Base-by-base conservation (phyloP, 23 red algal species). In the Cyanidiococcus yangmingshanensis region DNA sequence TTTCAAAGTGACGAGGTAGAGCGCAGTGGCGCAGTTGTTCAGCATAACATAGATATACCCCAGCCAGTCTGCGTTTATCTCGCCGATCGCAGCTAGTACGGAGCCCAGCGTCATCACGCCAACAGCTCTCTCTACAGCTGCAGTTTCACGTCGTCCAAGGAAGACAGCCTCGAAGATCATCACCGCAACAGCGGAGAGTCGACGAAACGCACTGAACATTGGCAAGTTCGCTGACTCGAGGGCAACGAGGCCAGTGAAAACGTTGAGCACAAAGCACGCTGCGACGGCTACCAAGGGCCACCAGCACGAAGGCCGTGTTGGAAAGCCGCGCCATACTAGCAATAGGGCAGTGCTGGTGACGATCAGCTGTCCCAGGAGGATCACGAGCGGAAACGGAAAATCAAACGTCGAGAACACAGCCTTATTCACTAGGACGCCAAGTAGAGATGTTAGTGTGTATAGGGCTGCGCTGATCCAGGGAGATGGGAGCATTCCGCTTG, bases 161-260 rank as follows among this genome's bases (percentile, higher is more conserved):
- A 89, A 67, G 32, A 91, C 38, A 32, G 76, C 86, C 74, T 98
- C 94, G 21, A 87, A 81, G 16, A 58, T 82, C 85, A 98, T 91
- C 31, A 98, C 94, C 67, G 84, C 85, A 75, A 98, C 37, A n/a
- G 89, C 80, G 17, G 94, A 89, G 1, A 98, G 77, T 50, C 94
- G 84, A 27, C 94, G 86, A 63, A 98, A 89, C 2, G 87, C 94
- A n/a, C 87, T 90, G 75, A 98, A 98, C 94, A 98, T 98, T 33
- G 94, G 94, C 80, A 98, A 87, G 50, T 91, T 98, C 32, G 90
- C 94, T 21, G 86, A 41, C 67, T 74, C 79, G 31, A 98, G 76
- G 1, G 88, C 94, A 18, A 75, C 77, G 1, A 98, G 50, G n/a
- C 94, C 94, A 41, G 89, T 84, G 34, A 87, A 67, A 24, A 92